Conservation (phyloP, 441 rosid species). For the Erodium moschatum region DNA sequence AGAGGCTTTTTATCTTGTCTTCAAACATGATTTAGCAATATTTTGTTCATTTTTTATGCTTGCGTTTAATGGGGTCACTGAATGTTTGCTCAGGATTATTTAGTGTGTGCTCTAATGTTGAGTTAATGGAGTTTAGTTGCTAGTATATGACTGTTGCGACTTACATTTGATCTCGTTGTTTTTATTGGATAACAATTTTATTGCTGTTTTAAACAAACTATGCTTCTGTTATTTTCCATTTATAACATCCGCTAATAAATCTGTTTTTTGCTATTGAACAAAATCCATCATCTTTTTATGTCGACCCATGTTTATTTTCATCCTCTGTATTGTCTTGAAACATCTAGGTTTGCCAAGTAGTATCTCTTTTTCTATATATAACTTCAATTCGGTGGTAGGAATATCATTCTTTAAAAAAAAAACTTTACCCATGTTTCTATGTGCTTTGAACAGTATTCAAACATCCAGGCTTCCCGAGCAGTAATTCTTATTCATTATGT, state of each 20-base stretch:
- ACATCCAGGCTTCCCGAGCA: background rate
- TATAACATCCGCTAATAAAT: background rate
- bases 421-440: background rate
- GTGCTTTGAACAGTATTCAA: background rate
- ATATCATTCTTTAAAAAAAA: background rate
- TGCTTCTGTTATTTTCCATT: background rate
- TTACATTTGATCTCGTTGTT: background rate
- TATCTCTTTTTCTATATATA: no score
- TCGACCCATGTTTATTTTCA: slow-evolving; percentile 1
- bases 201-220: background rate
- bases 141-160: background rate
- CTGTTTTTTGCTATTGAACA: slow-evolving; percentile 3
- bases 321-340: background rate
- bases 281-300: background rate
- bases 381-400: background rate
- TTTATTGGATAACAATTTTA: background rate
- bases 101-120: background rate
- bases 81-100: background rate
- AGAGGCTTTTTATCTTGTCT: background rate
- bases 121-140: background rate
- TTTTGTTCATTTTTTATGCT: background rate
- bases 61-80: background rate
- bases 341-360: slow-evolving; percentile 14
- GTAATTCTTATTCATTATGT: background rate
- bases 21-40: background rate